Conservation (phyloP, 495 filamentous ascomycete species). For the Aspergillus affinis region DNA sequence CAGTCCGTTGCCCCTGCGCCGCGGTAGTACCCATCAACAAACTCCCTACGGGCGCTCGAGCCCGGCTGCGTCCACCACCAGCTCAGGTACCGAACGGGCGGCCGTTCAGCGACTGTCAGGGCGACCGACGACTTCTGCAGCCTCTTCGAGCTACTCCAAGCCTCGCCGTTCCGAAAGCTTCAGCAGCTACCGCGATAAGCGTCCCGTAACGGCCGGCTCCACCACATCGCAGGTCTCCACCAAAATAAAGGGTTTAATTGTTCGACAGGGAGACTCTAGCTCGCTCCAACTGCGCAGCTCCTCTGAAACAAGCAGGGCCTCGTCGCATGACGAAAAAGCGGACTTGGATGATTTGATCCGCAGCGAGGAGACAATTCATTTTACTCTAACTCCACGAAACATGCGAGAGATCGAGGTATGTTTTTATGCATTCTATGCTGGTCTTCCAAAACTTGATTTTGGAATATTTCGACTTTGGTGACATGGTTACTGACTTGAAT, state of each 20-base stretch:
- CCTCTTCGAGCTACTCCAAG: slow-evolving; percentile 31
- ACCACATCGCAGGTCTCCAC: slow-evolving; percentile 51
- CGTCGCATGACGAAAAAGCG: slow-evolving; percentile 47
- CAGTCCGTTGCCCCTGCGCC: slow-evolving; percentile 26
- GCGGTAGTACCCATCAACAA: slow-evolving; percentile 15
- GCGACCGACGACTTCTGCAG: slow-evolving; percentile 33
- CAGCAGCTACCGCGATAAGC: slow-evolving; percentile 47
- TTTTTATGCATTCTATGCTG: neutral
- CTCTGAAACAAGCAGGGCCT: slow-evolving; percentile 48
- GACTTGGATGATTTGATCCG: slow-evolving; percentile 86
- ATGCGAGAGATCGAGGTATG: slow-evolving; percentile 85
- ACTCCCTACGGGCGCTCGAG: slow-evolving; percentile 24
- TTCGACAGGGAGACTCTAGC: slow-evolving; percentile 16
- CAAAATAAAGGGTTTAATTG: slow-evolving; percentile 54
- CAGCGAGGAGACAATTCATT: slow-evolving; percentile 89
- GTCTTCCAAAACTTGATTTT: neutral
- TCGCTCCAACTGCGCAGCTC: slow-evolving; percentile 45
- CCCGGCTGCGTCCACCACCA: slow-evolving; percentile 14
- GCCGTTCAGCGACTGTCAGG: slow-evolving; percentile 49
- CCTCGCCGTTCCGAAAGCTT: slow-evolving; percentile 44
- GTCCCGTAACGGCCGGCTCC: slow-evolving; percentile 56
- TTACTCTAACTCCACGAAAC: slow-evolving; percentile 84
- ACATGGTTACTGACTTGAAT: slow-evolving; percentile 9
- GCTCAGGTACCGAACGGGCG: slow-evolving; percentile 41
- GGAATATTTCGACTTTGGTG: neutral